Conservation (phyloP, 2,329 filamentous ascomycete genomes). For the Ophiocordyceps polyrhachis-furcata region DNA sequence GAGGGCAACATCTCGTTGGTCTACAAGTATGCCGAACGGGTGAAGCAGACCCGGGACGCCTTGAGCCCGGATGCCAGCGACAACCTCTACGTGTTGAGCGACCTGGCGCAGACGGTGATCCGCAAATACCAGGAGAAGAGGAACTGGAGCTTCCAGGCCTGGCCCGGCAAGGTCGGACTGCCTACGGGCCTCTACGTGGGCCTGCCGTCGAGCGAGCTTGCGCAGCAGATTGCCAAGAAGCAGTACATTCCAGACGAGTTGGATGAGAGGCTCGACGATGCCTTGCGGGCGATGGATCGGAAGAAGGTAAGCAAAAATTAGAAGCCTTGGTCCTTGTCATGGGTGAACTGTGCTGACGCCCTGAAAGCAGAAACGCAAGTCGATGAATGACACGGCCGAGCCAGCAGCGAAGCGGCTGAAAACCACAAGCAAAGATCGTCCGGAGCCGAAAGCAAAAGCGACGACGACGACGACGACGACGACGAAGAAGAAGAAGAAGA, state of each 20-base stretch:
- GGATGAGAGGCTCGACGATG: conserved; percentile 56
- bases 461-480: conserved; percentile 13
- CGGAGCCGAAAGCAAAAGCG: conserved; percentile 16
- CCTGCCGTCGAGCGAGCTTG: conserved; percentile 57
- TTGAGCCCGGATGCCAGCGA: conserved; percentile 50
- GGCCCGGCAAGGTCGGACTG: conserved; percentile 61
- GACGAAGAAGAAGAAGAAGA: conserved; percentile 5
- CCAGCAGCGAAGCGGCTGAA: conserved; percentile 21
- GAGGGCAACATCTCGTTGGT: conserved; percentile 79
- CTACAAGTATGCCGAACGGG: conserved; percentile 77
- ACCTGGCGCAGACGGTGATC: conserved; percentile 68
- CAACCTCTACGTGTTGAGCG: conserved; percentile 69
- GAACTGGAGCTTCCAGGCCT: conserved; percentile 72
- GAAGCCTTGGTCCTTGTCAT: neutral
- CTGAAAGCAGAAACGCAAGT: conserved; percentile 35
- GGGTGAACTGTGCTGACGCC: conserved; percentile 8
- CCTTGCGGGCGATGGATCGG: conserved; percentile 46
- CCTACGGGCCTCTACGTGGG: conserved; percentile 61
- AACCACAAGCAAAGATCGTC: conserved; percentile 17
- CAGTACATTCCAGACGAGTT: conserved; percentile 63
- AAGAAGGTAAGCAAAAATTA: conserved; percentile 42
- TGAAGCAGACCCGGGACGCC: conserved; percentile 76
- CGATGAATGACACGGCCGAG: conserved; percentile 28
- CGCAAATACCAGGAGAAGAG: conserved; percentile 73
- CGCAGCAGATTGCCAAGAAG: conserved; percentile 73